Base-by-base conservation (phyloP, 75 land plant genomes). In the Pinus tabuliformis region DNA sequence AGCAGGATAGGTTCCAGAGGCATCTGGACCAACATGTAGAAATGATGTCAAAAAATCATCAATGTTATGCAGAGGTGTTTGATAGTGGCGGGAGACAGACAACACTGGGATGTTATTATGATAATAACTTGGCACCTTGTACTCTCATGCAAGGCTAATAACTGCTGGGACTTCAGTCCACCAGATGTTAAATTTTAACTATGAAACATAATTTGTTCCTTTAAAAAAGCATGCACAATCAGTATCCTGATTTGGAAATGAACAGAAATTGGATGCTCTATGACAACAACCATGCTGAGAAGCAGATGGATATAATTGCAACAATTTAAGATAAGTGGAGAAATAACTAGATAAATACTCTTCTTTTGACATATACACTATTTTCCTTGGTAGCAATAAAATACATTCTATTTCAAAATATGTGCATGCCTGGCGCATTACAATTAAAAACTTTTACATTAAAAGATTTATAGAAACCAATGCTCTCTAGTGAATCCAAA, bases 291-390 rank as follows among this genome's bases (percentile, higher is more conserved):
- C 68, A 64, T 42, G 39, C 37, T 5, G 20, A 33, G 18, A 64
- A 8, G 15, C 37, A 36, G 54, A 9, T 49, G 54, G 9, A 49
- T 49, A 64, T 64, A 16, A 4, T 33, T 17, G 68, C 3, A 78
- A 22, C 39, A 73, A 18, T 21, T 26, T 16, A 1, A 62, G 33
- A 65, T 18, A 12, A 62, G 39, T 36, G 57, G 22, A 28, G 42
- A 63, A 61, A 33, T 37, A 61, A 58, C 39, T 56, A 37, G 72
- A 58, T 26, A 71, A 73, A 66, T 28, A 22, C 76, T 70, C 54
- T 30, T 70, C 54, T 30, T 64, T 33, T 61, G 9, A 30, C 1
- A 30, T 63, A 30, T 63, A 28, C 28, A 26, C 33, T 30, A 4
- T 16, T 33, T 33, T 33, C 3, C 42, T 33, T 64, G 42, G 42